Evolutionary conservation across 495 filamentous ascomycete species (phyloP).

Genomic region (Achaetomiella virescens): DNA sequence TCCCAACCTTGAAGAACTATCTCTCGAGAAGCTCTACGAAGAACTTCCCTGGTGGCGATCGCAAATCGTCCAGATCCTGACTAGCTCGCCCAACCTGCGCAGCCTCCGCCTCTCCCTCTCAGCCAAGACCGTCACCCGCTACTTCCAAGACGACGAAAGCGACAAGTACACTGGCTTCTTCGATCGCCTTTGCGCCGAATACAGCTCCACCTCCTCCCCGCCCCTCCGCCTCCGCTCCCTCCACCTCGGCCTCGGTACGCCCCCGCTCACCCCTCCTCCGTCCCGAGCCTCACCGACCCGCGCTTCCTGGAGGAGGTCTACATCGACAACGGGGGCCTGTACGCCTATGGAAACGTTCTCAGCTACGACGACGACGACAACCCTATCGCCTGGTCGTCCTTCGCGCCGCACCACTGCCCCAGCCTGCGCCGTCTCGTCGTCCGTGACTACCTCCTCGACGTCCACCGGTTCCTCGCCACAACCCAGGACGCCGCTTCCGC

Average conservation of each 20-base stretch:
- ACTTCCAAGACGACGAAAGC: not conserved
- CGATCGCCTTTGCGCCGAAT: not conserved
- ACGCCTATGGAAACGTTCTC: not conserved
- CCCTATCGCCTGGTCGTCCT: not conserved
- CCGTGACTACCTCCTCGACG: not conserved
- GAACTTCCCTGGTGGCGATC: not conserved
- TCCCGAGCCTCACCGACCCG: not conserved
- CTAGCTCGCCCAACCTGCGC: not conserved
- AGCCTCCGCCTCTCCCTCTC: not conserved
- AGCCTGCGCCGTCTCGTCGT: not conserved
- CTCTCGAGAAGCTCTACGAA: slow-evolving; percentile 1
- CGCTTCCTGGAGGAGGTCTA: not conserved
- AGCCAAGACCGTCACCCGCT: not conserved
- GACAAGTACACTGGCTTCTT: not conserved
- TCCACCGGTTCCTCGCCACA: not conserved
- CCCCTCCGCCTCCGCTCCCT: not conserved
- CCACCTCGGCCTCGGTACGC: not conserved
- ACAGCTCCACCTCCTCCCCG: not conserved
- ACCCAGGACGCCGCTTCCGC: not conserved
- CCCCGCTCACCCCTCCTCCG: not conserved
- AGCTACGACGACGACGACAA: not conserved
- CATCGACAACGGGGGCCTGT: not conserved
- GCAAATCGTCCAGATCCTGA: not conserved
- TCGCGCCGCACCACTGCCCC: not conserved
- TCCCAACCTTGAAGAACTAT: not conserved